phyloP scores from a whole-genome alignment of 2,329 filamentous ascomycete genomes.

The Diplodia mutila region DNA sequence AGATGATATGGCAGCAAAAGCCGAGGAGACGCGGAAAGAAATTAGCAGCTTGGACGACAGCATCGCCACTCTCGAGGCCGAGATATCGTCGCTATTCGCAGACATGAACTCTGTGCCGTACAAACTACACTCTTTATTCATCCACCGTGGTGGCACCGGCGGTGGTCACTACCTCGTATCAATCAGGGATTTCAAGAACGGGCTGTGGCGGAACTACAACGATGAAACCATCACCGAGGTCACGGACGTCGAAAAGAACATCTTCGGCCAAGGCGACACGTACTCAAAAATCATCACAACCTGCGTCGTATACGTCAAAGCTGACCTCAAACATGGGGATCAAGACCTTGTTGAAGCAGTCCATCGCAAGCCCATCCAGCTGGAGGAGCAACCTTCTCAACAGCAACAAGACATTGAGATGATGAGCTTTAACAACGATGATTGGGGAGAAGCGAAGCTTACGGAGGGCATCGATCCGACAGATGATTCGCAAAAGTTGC shows the following conservation, averaged over 20 bases:
- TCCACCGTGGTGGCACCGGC: constrained; percentile 70
- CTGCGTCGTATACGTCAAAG: constrained; percentile 24
- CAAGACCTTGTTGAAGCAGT: constrained; percentile 20
- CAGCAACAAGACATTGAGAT: constrained; percentile 14
- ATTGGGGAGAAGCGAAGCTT: not conserved
- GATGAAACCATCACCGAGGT: constrained; percentile 78
- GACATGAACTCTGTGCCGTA: constrained; percentile 71
- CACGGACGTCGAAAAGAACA: constrained; percentile 22
- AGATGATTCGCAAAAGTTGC: not conserved
- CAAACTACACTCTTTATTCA: constrained; percentile 87
- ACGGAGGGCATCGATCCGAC: constrained; percentile 13
- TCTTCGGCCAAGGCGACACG: constrained; percentile 21
- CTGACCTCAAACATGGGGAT: constrained; percentile 18
- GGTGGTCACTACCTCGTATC: constrained; percentile 96
- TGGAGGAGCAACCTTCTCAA: not conserved
- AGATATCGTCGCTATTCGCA: constrained; percentile 63
- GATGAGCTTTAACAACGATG: constrained; percentile 17
- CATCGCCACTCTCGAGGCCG: constrained; percentile 53
- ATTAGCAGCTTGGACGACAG: constrained; percentile 29
- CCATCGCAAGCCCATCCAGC: constrained; percentile 4
- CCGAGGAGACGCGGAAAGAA: constrained; percentile 27
- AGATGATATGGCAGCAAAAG: constrained; percentile 8
- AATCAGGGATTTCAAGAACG: constrained; percentile 83
- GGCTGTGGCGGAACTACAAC: constrained; percentile 92
- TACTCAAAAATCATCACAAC: constrained; percentile 21